phyloP scores from a whole-genome alignment of 352 stramenopile genomes.

The Phytophthora idaei region DNA sequence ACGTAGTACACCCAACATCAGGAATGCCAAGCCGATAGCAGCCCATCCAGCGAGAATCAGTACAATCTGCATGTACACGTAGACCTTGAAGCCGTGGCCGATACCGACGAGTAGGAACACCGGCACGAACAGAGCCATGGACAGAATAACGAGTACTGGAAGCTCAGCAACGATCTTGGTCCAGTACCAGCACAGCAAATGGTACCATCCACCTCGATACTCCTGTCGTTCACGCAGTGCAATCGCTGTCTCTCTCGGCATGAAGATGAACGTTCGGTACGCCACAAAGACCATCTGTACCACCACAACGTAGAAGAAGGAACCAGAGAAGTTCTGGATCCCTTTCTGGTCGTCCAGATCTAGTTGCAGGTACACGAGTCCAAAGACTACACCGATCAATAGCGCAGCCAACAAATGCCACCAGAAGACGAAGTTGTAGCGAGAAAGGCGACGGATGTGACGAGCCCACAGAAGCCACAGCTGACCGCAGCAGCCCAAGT shows the following conservation, averaged over 20 bases:
- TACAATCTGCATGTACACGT: constrained; percentile 55
- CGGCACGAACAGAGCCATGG: constrained; percentile 46
- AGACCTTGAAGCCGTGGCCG: constrained; percentile 42
- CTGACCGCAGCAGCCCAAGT: constrained; percentile 43
- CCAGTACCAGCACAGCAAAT: constrained; percentile 50
- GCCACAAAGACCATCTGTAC: constrained; percentile 53
- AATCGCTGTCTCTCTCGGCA: constrained; percentile 51
- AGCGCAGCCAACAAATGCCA: constrained; percentile 51
- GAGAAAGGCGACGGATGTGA: constrained; percentile 48
- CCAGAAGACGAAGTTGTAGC: constrained; percentile 46
- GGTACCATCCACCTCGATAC: constrained; percentile 47
- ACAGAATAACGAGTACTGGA: constrained; percentile 42
- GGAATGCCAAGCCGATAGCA: constrained; percentile 39
- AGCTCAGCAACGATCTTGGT: constrained; percentile 52
- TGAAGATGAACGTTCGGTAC: constrained; percentile 43
- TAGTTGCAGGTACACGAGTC: constrained; percentile 49
- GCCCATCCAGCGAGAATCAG: constrained; percentile 44
- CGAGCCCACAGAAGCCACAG: constrained; percentile 38
- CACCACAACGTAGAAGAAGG: constrained; percentile 59
- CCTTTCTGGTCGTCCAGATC: constrained; percentile 50
- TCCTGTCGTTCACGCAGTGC: constrained; percentile 49
- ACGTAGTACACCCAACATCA: constrained; percentile 37
- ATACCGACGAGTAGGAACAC: constrained; percentile 55
- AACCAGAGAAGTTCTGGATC: constrained; percentile 57
- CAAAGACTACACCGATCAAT: constrained; percentile 53